phyloP scores from a whole-genome alignment of 75 land plant species.

The Cunninghamia lanceolata region DNA sequence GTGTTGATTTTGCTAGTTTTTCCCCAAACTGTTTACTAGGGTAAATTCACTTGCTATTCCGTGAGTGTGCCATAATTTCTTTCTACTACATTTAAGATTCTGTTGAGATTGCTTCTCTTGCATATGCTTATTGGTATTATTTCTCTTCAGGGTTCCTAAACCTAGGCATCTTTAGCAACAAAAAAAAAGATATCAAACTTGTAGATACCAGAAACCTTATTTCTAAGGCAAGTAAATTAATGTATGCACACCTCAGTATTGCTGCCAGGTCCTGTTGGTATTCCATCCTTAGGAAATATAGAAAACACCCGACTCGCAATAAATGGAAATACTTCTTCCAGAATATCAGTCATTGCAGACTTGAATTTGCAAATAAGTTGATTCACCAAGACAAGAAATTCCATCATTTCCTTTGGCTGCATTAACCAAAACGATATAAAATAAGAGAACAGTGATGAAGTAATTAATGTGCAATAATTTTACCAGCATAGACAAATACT shows the following conservation, averaged over 20 bases:
- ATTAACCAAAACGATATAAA: background rate
- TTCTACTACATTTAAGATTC: too few species aligned
- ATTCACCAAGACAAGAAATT: slow-evolving; percentile 74
- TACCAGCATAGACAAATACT: background rate
- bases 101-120: too few species aligned
- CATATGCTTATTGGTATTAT: too few species aligned
- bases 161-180: too few species aligned
- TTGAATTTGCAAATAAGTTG: slow-evolving; percentile 89
- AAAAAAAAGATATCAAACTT: background rate
- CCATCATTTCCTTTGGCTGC: slow-evolving; percentile 71
- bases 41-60: too few species aligned
- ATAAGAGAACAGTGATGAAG: background rate
- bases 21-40: too few species aligned
- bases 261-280: slow-evolving; percentile 75
- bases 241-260: slow-evolving; percentile 76
- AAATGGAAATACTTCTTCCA: slow-evolving; percentile 81
- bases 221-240: background rate
- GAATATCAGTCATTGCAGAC: slow-evolving; percentile 47
- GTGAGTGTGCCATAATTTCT: too few species aligned
- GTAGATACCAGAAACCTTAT: background rate
- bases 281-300: slow-evolving; percentile 61
- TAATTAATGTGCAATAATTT: background rate
- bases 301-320: slow-evolving; percentile 64
- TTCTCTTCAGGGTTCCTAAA: too few species aligned
- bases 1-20: too few species aligned